Evolutionary conservation across 2,329 filamentous ascomycete species (phyloP), one percentile per base, ranked within the genome.

Genomic region (Akanthomyces uredinophilus): DNA sequence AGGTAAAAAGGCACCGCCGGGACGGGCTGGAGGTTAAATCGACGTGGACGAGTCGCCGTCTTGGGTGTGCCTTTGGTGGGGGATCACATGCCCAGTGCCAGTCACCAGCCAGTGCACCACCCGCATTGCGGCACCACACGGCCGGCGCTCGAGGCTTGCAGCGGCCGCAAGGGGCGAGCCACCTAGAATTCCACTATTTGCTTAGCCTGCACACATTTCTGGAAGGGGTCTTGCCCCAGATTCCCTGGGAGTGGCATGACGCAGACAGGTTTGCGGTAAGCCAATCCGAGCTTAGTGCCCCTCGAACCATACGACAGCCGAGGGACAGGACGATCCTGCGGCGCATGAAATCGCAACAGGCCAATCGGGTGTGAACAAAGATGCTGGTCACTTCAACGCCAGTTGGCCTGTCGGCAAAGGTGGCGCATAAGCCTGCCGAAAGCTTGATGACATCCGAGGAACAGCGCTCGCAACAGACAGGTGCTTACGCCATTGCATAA

Each of bases 191-290:
- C 58, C 58, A 47, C 58, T 52, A 35, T 27, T 60, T 47, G 20
- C 49, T 43, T 32, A n/a, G 49, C 47, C 37, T 20, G 22, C 18
- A 11, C 20, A 22, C 37, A 22, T 53, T 44, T 41, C n/a, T 49
- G 22, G 61, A 70, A 72, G 69, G 71, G 71, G 66, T 72, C 60
- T 49, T 68, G 69, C 71, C 70, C 71, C 71, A 64, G 70, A 73
- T 73, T 71, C 44, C 35, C 65, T 65, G 66, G 64, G 67, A 68
- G 69, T 55, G 54, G 50, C 51, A 52, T 60, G 56, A 43, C 56
- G 56, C 46, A 43, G 46, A 32, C 29, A 44, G 18, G 20, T 70
- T 66, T 43, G 41, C 41, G 13, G 46, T 60, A 43, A 44, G 56
- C 56, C 46, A 43, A 24, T 60, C 47, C 18, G 16, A 43, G 47